Base-by-base conservation (phyloP, 2,329 filamentous ascomycete species). In the Paradendryphiella salina region DNA sequence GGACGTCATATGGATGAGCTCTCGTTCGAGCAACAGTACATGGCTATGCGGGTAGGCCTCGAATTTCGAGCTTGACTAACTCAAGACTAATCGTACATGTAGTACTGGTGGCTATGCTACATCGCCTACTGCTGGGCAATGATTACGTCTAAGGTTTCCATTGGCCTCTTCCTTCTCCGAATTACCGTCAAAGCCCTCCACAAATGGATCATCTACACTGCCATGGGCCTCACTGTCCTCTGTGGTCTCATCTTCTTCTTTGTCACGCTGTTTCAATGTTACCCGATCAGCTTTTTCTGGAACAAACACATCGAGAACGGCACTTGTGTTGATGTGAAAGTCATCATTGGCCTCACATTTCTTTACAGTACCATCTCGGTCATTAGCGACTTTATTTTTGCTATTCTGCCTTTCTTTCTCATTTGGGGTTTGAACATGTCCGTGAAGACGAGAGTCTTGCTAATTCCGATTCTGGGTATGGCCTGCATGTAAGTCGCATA, bases 391-490 rank as follows among this genome's bases (percentile, higher is more conserved):
- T 78, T 79, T 67, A 73, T 74, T 1, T 72, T 82, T 10, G 80
- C 77, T 1, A 60, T 80, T 3, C 62, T 83, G 4, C 81, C 81
- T 0, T 72, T 81, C 5, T 74, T 75, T 10, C 75, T 83, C 32
- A 69, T 83, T 0, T 81, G 79, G 77, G 68, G 76, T 15, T 70
- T 82, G 29, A 75, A 78, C 50, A 79, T 83, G 68, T 77, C 76
- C 34, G 64, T 64, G 32, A 70, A 73, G 31, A 79, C 76, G 3
- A 82, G 81, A 57, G 44, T 76, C 5, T 69, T 76, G 13, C 71
- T 83, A 21, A 75, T 74, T 4, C 57, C 75, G 2, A 74, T 84
- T 39, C 63, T 83, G 2, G 73, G 77, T 33, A 76, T 82, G 67
- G 80, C 76, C 10, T 74, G 80, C 51, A 63, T 82, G 79, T 81